Conservation (phyloP, 1,139 yeast species). For the Pichia norvegensis region DNA sequence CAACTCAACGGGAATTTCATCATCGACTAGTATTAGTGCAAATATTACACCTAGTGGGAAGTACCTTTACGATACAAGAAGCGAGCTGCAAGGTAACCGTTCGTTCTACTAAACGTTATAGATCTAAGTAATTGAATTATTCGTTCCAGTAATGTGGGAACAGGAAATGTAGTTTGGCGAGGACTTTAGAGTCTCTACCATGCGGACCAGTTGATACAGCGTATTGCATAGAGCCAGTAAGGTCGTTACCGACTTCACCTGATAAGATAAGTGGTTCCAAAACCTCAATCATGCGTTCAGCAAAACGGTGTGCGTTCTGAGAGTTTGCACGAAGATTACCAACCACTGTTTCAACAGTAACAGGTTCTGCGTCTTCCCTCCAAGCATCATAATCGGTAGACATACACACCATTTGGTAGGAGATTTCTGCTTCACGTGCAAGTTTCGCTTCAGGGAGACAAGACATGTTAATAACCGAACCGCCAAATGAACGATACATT, state of each 20-base stretch:
- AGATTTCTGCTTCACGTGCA: slow-evolving; percentile 94
- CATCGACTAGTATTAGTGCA: not conserved
- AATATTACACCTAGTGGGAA: slow-evolving; percentile 6
- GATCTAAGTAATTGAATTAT: slow-evolving; percentile 9
- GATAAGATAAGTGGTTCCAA: slow-evolving; percentile 54
- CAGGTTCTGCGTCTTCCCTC: slow-evolving; percentile 93
- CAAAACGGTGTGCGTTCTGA: slow-evolving; percentile 74
- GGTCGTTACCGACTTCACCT: slow-evolving; percentile 60
- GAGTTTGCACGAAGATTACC: slow-evolving; percentile 84
- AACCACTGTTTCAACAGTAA: slow-evolving; percentile 92
- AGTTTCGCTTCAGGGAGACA: slow-evolving; percentile 92
- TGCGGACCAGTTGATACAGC: slow-evolving; percentile 74
- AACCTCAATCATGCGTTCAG: slow-evolving; percentile 58
- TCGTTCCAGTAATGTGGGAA: slow-evolving; percentile 89
- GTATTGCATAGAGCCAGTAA: slow-evolving; percentile 70
- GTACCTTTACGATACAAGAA: slow-evolving; percentile 5
- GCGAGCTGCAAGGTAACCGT: slow-evolving; percentile 2
- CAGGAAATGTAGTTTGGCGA: slow-evolving; percentile 73
- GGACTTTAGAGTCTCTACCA: slow-evolving; percentile 65
- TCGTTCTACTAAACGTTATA: not conserved
- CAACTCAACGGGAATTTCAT: slow-evolving; percentile 5
- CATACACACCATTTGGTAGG: slow-evolving; percentile 98
- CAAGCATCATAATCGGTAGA: slow-evolving; percentile 98
- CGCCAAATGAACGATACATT: slow-evolving; percentile 85
- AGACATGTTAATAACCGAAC: slow-evolving; percentile 92